Percentiles rank a stretch among this genome's conserved stretches.
phyloP scores from a whole-genome alignment of 345 rosid species.

The Brassica juncea region DNA sequence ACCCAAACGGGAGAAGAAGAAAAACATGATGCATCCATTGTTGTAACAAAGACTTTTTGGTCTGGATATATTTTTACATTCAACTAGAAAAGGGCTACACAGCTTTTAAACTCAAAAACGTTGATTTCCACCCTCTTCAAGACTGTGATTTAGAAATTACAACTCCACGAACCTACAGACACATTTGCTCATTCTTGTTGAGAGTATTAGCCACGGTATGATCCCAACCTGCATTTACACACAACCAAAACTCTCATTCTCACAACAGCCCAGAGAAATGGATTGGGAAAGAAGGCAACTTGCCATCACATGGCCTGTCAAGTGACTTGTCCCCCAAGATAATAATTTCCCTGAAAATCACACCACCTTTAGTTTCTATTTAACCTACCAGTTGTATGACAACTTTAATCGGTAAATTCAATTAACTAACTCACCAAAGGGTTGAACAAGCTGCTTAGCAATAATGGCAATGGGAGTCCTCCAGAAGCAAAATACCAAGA shows the following conservation, averaged over 20 bases:
- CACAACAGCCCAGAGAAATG: background rate
- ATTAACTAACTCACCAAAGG: constrained; percentile 57
- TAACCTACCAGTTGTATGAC: too few species aligned
- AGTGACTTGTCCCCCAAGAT: constrained; percentile 40
- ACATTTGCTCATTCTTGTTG: constrained; percentile 39
- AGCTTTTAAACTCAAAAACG: constrained; percentile 5
- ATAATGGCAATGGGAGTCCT: constrained; percentile 69
- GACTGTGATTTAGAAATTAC: background rate
- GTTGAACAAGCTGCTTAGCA: constrained; percentile 75
- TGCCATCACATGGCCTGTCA: constrained; percentile 42
- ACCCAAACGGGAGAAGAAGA: too few species aligned
- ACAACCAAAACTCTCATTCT: background rate
- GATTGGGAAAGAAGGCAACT: constrained; percentile 11
- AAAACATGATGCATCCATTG: too few species aligned
- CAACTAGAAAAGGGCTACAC: constrained; percentile 9
- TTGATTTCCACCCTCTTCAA: constrained; percentile 7
- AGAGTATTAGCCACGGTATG: constrained; percentile 46
- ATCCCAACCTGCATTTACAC: constrained; percentile 40
- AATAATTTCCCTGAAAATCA: constrained; percentile 30
- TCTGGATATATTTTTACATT: background rate
- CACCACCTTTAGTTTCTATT: background rate
- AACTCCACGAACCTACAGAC: constrained; percentile 35
- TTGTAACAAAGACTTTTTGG: background rate
- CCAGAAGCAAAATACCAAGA: constrained; percentile 75
- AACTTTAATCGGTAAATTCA: background rate